A percentile compares a stretch with the other conserved stretches of the same genome.
Conservation (phyloP, 805 yeast species). For the Kluyveromyces starmeri region DNA sequence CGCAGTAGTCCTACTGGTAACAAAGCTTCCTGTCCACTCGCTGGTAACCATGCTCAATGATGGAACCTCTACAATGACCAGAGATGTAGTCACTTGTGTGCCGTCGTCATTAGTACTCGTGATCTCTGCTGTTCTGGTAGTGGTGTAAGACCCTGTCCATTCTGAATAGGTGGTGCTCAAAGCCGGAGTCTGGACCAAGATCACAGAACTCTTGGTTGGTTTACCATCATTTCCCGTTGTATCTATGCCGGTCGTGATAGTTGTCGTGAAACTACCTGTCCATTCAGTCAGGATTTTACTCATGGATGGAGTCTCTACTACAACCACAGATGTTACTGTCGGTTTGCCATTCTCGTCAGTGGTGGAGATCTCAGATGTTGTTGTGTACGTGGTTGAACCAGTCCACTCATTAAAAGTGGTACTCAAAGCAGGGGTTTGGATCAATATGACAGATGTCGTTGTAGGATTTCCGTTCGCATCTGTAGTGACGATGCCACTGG, state of each 20-base stretch:
- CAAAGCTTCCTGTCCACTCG: slow-evolving; percentile 6
- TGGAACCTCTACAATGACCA: neutral
- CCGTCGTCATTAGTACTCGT: neutral
- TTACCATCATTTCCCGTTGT: slow-evolving; percentile 9
- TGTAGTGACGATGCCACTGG: slow-evolving; percentile 3
- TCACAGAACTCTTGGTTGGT: slow-evolving; percentile 8
- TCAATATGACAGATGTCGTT: slow-evolving; percentile 10
- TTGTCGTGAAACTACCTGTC: neutral
- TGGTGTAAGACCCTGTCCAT: neutral
- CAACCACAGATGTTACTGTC: neutral
- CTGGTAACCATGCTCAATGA: neutral
- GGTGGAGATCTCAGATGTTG: neutral
- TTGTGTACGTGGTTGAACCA: slow-evolving; percentile 4
- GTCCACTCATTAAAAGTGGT: slow-evolving; percentile 1
- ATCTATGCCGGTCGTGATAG: slow-evolving; percentile 4
- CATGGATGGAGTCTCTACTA: slow-evolving; percentile 1
- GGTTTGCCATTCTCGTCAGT: slow-evolving; percentile 2
- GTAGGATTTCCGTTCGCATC: slow-evolving; percentile 11
- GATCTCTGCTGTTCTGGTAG: no score
- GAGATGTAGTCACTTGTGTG: neutral
- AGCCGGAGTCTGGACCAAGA: slow-evolving; percentile 5
- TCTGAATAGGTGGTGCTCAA: neutral
- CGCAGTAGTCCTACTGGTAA: slow-evolving; percentile 9
- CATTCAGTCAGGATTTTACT: neutral
- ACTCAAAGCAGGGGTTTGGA: slow-evolving; percentile 11